Conservation (phyloP, 2,329 filamentous ascomycete species). For the Apiospora rasikravindrae region DNA sequence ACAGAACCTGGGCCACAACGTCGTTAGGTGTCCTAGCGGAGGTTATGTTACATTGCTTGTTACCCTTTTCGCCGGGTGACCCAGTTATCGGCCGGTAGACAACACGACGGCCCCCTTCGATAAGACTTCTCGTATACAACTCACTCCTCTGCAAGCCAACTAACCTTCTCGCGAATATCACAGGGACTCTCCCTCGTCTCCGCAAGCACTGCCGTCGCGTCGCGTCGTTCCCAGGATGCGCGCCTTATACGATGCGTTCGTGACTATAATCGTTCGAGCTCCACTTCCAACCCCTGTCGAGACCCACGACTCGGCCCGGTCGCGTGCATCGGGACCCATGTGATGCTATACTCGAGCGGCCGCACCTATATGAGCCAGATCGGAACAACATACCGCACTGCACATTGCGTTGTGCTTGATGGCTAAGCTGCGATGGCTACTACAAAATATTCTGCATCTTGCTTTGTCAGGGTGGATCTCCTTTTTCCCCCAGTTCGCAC, state of each 20-base stretch:
- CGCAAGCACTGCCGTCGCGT: neutral
- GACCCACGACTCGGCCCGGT: conserved; percentile 17
- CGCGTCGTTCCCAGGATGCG: neutral
- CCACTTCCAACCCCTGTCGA: neutral
- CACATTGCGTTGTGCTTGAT: neutral
- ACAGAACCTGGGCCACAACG: neutral
- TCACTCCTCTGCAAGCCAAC: neutral
- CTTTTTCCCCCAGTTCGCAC: neutral
- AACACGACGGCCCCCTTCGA: neutral
- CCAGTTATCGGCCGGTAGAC: neutral
- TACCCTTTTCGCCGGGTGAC: neutral
- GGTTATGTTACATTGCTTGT: neutral
- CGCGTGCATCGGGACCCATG: conserved; percentile 8
- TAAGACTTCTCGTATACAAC: neutral
- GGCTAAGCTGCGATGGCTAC: neutral
- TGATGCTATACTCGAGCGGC: neutral
- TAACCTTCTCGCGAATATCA: neutral
- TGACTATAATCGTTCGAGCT: conserved; percentile 1
- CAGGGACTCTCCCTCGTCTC: neutral
- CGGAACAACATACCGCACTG: too few species aligned
- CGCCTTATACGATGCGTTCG: neutral
- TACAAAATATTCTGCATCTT: neutral
- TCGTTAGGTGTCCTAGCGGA: neutral
- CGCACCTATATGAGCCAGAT: neutral
- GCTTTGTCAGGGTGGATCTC: neutral